Evolutionary conservation across 805 yeast species (phyloP), one percentile per base, ranked within the genome.

Genomic region (Metschnikowia hibisci): DNA sequence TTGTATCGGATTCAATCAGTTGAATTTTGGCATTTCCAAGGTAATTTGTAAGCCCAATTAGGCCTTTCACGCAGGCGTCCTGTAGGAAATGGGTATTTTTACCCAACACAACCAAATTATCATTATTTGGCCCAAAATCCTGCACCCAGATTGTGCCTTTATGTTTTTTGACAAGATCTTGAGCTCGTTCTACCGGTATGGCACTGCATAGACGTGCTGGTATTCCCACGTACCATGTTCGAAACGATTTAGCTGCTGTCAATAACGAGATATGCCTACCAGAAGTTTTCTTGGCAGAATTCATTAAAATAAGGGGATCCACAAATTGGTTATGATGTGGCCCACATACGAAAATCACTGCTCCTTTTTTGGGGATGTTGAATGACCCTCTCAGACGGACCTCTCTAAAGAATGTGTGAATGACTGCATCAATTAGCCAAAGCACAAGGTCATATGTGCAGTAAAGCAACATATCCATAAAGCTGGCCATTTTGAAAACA

Each of bases 321-420:
- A 69, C 60, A 42, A 67, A 69, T 48, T 69, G 72, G 48, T 69
- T 69, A 44, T 64, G 71, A 50, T 69, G 74, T 2, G 74, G 74
- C 1, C 71, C 74, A 43, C 67, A 61, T 8, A 68, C 74, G 44
- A 69, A 66, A 14, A 69, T 54, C 15, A 67, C 60, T 1, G 73
- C 64, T 5, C 73, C 74, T 12, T 43, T 38, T 25, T 52, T 56
- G 29, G 74, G 73, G 32, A 69, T 61, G 44, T 69, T 57, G 54
- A 64, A 66, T 4, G 69, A 48, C 6, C 74, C 74, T 26, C 73
- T 42, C 29, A 62, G 51, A 34, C 60, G 59, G 42, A 69, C 63
- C 39, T 69, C 74, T 33, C 74, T 50, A 58, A 69, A 69, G 41
- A 67, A 69, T 2, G 72, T 68, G 45, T 65, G 68, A 42, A 65